Percentiles rank a stretch among this genome's conserved stretches.
These are phyloP conservation scores for Penicillium malachiteum DNA, from an alignment of 495 filamentous ascomycete genomes.

Conservation along the genomic window DNA sequence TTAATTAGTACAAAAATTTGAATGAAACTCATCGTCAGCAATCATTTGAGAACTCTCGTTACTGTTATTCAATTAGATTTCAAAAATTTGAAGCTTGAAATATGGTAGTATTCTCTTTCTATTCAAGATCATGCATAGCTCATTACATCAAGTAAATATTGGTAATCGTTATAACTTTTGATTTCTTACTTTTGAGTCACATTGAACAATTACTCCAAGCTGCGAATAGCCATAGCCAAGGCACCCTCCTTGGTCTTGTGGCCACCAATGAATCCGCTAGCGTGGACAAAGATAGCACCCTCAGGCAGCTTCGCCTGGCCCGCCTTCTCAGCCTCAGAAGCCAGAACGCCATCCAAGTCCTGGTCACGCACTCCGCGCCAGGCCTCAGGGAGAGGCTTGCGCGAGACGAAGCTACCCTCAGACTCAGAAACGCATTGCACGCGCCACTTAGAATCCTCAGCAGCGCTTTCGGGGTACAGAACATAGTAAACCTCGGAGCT, in stretches of 20 bases:
- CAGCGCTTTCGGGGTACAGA: conserved; percentile 80
- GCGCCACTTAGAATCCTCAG: conserved; percentile 77
- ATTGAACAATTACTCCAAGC: conserved; percentile 51
- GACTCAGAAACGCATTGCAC: conserved; percentile 81
- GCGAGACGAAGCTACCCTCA: conserved; percentile 81
- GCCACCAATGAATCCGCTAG: conserved; percentile 92
- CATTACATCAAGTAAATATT: too few species aligned
- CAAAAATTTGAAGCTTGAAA: too few species aligned
- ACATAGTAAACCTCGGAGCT: conserved; percentile 68
- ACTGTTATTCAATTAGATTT: too few species aligned
- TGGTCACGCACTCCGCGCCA: conserved; percentile 91
- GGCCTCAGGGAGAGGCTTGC: conserved; percentile 82
- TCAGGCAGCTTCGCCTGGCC: conserved; percentile 41
- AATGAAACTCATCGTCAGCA: too few species aligned
- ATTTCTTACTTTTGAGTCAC: background rate
- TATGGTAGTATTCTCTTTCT: too few species aligned
- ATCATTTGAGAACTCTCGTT: too few species aligned
- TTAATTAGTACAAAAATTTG: too few species aligned
- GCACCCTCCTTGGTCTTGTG: conserved; percentile 91
- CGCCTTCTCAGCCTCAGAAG: conserved; percentile 53
- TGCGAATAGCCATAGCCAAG: conserved; percentile 78
- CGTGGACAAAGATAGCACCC: conserved; percentile 90
- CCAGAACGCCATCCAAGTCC: conserved; percentile 70
- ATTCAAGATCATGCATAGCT: too few species aligned
- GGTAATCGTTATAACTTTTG: conserved; percentile 13